Base-by-base conservation (phyloP, 305 asterid species). In the Salvia sclarea region DNA sequence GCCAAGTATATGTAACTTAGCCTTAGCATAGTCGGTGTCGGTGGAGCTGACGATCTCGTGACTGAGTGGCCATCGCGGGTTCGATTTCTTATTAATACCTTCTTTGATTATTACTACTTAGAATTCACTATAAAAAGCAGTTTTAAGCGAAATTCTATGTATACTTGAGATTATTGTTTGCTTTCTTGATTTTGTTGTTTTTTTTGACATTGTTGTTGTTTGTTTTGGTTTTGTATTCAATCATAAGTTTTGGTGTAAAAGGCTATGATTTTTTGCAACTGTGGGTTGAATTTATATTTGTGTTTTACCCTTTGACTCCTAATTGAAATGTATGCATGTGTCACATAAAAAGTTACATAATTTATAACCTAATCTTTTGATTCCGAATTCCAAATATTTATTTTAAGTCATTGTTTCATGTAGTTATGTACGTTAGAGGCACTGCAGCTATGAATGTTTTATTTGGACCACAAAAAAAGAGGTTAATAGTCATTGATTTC, bases 1-100 rank as follows among this genome's bases (percentile, higher is more conserved):
- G 85, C 88, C 44, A 90, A 87, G 72, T 80, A 73, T 79, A 64
- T 44, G 41, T 73, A 54, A 63, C 61, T 62, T 77, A 62, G 78
- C 58, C 28, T 24, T 61, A 38, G 66, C 22, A 8, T 22, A 61
- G 53, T n/a, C 0, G 21, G 38, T 38, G 53, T n/a, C 0, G 21
- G 38, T 38, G 66, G 66, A 61, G 7, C 11, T 12, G 8, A 21
- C 21, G 37, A 57, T 8, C 25, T 16, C 62, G 18, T 56, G 43
- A 6, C n/a, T 2, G 0, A 1, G 2, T 0, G 8, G 1, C 5
- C 4, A 9, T 54, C 12, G n/a, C 5, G 28, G 11, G 7, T 17
- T 54, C 21, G 12, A 30, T 2, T 2, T 59, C 41, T 59, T 18
- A 35, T 8, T 49, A 37, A 37, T 16, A 10, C 4, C 40, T 59